A percentile compares a stretch with the other conserved stretches of the same genome.
Evolutionary conservation across 768 basidiomycete species (phyloP).

Genomic region (Lactifluus hygrophoroides): DNA sequence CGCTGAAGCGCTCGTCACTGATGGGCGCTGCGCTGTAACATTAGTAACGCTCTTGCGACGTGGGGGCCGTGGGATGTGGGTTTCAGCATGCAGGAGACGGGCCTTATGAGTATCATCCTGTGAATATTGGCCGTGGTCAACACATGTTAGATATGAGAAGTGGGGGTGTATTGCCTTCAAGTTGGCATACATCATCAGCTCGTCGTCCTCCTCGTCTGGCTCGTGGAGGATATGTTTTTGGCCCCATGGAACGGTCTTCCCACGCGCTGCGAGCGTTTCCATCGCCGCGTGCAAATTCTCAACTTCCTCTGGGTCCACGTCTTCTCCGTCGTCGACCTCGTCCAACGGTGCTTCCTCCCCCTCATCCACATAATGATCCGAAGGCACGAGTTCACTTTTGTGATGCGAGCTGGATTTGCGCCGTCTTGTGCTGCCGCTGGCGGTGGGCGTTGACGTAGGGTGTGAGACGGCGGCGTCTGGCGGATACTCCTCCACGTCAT

Average conservation of each 20-base stretch:
- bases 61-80: background rate
- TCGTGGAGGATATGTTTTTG: conserved; percentile 12
- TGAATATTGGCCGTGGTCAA: background rate
- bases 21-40: background rate
- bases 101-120: conserved; percentile 37
- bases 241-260: conserved; percentile 8
- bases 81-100: conserved; percentile 24
- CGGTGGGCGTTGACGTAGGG: background rate
- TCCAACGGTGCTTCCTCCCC: conserved; percentile 31
- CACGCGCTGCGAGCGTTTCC: background rate
- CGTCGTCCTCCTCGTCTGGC: conserved; percentile 44
- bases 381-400: conserved; percentile 12
- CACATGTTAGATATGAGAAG: background rate
- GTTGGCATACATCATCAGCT: conserved; percentile 49
- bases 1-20: conserved; percentile 1
- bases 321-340: conserved; percentile 6
- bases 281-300: conserved; percentile 5
- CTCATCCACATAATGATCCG: conserved; percentile 36
- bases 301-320: conserved; percentile 20
- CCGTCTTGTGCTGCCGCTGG: conserved; percentile 22
- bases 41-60: conserved; percentile 14
- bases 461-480: background rate
- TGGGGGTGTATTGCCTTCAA: conserved; percentile 29
- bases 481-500: background rate
- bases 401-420: conserved; percentile 24